Evolutionary conservation across 805 yeast genomes (phyloP).

Genomic region (Maudiozyma serrabonitensis): DNA sequence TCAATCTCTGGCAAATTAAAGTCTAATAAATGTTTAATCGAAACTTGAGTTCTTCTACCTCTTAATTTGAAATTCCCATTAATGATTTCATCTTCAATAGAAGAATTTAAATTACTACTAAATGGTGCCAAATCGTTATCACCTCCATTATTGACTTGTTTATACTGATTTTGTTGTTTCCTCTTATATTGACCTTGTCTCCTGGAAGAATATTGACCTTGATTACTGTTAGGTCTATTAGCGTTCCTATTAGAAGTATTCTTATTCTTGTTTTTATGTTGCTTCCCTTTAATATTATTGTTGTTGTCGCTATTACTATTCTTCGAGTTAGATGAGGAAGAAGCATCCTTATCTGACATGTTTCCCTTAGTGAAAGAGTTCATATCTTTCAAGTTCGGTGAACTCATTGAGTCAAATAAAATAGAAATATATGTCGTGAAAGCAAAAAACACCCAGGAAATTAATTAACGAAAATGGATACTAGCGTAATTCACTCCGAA

Average conservation of each 20-base stretch:
- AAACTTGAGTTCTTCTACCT: constrained; percentile 36
- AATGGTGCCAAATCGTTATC: background rate
- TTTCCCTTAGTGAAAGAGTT: background rate
- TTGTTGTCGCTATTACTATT: no score
- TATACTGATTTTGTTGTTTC: constrained; percentile 4
- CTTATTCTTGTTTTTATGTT: background rate
- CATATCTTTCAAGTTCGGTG: background rate
- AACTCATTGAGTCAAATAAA: no score
- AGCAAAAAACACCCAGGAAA: no score
- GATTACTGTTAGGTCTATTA: background rate
- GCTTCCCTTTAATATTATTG: no score
- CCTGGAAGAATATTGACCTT: background rate
- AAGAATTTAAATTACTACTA: constrained; percentile 12
- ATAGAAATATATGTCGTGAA: no score
- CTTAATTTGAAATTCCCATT: constrained; percentile 27
- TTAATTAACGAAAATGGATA: no score
- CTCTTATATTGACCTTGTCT: constrained; percentile 8
- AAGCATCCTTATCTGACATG: background rate
- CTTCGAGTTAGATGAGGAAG: background rate
- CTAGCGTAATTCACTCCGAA: no score
- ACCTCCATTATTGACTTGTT: background rate
- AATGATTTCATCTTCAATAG: constrained; percentile 29
- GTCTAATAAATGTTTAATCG: constrained; percentile 58
- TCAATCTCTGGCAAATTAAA: constrained; percentile 40
- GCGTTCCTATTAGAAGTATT: background rate